These are phyloP conservation scores for Malania oleifera DNA, from an alignment of 164 flowering plant genomes.

Conservation along the genomic window DNA sequence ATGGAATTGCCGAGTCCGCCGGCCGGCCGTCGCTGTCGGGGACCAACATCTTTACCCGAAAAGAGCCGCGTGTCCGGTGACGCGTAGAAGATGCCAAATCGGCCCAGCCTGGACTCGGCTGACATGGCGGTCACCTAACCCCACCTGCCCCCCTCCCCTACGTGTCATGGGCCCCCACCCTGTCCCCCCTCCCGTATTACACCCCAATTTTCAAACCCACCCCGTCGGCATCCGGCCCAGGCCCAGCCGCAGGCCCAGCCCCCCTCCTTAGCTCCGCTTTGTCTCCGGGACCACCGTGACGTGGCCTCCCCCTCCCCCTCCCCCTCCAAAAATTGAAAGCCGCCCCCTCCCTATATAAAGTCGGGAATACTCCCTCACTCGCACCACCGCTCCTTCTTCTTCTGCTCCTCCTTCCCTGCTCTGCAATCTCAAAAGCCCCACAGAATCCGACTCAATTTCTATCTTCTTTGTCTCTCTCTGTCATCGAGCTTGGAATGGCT, in stretches of 20 bases:
- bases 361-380: not conserved
- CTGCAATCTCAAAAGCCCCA: too few relatives aligned
- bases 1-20: slow-evolving; percentile 26
- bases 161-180: slow-evolving; percentile 28
- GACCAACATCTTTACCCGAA: slow-evolving; percentile 28
- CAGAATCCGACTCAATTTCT: too few relatives aligned
- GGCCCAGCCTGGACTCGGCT: slow-evolving; percentile 19
- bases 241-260: slow-evolving; percentile 9
- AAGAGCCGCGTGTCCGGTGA: slow-evolving; percentile 24
- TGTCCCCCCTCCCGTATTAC: slow-evolving; percentile 33
- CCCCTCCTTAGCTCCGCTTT: not conserved
- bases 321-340: not conserved
- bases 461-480: not conserved
- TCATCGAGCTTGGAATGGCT: slow-evolving; percentile 18
- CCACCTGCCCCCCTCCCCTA: slow-evolving; percentile 30
- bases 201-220: slow-evolving; percentile 5
- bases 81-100: slow-evolving; percentile 15
- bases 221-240: slow-evolving; percentile 12
- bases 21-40: slow-evolving; percentile 39
- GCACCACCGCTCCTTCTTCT: not conserved
- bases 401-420: not conserved
- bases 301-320: slow-evolving; percentile 10
- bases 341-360: not conserved
- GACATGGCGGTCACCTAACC: slow-evolving; percentile 32
- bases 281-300: slow-evolving; percentile 9